Evolutionary conservation across 768 basidiomycete species (phyloP).

Genomic region (Mycena belliarum): DNA sequence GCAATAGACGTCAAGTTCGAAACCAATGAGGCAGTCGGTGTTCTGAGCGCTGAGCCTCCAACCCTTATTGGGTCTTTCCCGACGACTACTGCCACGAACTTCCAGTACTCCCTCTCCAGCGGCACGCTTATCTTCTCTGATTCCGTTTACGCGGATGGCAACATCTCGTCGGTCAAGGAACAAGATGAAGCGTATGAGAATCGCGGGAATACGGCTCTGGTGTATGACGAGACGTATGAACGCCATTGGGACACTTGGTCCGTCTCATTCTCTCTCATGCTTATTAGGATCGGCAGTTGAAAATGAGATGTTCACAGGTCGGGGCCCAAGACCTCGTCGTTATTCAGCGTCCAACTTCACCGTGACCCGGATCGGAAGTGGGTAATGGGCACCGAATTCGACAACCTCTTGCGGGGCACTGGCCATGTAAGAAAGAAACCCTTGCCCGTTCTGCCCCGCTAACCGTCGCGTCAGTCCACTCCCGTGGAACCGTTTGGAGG

Average conservation of each 20-base stretch:
- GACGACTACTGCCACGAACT: slow-evolving; percentile 67
- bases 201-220: slow-evolving; percentile 69
- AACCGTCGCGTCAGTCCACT: no score
- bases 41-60: slow-evolving; percentile 40
- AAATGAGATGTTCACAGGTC: slow-evolving; percentile 44
- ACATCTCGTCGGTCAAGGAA: slow-evolving; percentile 64
- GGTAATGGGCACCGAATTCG: slow-evolving; percentile 52
- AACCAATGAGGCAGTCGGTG: slow-evolving; percentile 24
- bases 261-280: neutral
- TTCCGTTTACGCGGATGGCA: slow-evolving; percentile 74
- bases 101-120: slow-evolving; percentile 51
- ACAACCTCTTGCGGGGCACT: slow-evolving; percentile 66
- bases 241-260: slow-evolving; percentile 67
- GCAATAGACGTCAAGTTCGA: slow-evolving; percentile 55
- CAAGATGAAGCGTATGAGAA: slow-evolving; percentile 74
- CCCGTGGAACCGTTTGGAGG: slow-evolving; percentile 91
- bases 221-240: slow-evolving; percentile 65
- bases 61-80: slow-evolving; percentile 66
- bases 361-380: slow-evolving; percentile 52
- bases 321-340: slow-evolving; percentile 65
- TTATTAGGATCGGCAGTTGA: neutral
- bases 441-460: no score
- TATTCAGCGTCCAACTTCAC: slow-evolving; percentile 68
- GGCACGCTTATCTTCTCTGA: slow-evolving; percentile 77
- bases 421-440: slow-evolving; percentile 60